Evolutionary conservation across 148 eudicot species (phyloP).

Genomic region (Vaccinium vitisidaea): DNA sequence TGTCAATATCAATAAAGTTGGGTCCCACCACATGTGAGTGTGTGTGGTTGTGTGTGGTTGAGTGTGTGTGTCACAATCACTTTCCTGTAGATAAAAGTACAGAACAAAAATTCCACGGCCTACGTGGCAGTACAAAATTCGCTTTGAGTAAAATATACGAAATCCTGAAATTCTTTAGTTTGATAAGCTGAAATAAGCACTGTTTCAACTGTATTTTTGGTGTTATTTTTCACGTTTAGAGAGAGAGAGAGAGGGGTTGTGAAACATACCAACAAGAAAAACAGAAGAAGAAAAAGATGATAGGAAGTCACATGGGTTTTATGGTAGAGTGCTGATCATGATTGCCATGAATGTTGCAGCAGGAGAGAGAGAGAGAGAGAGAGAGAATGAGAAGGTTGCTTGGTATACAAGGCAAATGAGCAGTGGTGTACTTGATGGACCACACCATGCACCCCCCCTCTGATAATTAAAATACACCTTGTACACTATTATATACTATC

Average conservation of each 20-base stretch:
- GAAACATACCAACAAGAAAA: background rate
- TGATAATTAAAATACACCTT: slow-evolving; percentile 9
- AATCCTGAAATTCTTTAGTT: slow-evolving; percentile 22
- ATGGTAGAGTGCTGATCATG: slow-evolving; percentile 54
- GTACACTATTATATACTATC: background rate
- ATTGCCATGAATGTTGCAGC: slow-evolving; percentile 52
- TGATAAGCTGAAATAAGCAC: slow-evolving; percentile 9
- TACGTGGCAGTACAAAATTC: slow-evolving; percentile 12
- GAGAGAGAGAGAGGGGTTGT: slow-evolving; percentile 14
- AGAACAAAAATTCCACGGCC: background rate
- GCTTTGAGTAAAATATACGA: slow-evolving; percentile 24
- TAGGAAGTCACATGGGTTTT: slow-evolving; percentile 64
- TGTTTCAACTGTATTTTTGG: background rate
- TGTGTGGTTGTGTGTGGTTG: too few species aligned
- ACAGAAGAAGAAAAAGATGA: slow-evolving; percentile 29
- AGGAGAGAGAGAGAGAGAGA: slow-evolving; percentile 23
- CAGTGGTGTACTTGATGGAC: slow-evolving; percentile 48
- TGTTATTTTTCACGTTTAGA: background rate
- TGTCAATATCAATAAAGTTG: slow-evolving; percentile 17
- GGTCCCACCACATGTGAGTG: too few species aligned
- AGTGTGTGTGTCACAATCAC: too few species aligned
- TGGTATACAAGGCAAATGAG: slow-evolving; percentile 85
- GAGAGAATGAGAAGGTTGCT: slow-evolving; percentile 55
- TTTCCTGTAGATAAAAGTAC: too few species aligned
- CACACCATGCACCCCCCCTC: slow-evolving; percentile 33